Evolutionary conservation across 345 rosid genomes (phyloP), one percentile per base, ranked within the genome.

Genomic region (Populus alba): DNA sequence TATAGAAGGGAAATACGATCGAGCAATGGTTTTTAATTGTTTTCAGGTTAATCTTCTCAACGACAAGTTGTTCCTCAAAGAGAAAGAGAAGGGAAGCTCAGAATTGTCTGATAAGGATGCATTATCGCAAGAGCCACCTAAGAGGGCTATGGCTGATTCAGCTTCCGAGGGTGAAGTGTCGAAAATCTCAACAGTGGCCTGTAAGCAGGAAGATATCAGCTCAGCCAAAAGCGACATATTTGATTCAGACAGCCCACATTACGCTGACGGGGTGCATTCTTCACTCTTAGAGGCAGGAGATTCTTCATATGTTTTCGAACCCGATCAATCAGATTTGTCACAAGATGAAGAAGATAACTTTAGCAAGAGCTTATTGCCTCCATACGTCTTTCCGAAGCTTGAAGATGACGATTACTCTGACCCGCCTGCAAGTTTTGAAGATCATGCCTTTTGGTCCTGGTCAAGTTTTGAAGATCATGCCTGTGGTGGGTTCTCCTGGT

Each of bases 181-280:
- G 25, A 80, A 80, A 63, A 9, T 27, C 47, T 81, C 84, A 69
- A n/a, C 41, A 51, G 71, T 27, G 68, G 76, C 37, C 25, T 70
- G 76, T 66, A 78, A 78, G 68, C 85, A 75, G 70, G 85, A 82
- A 66, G 85, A 78, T 3, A 53, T 75, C 1, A 82, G 85, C 79
- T 78, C 85, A 1, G 77, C 79, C 4, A 82, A 72, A 70, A 82
- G 85, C 3, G 82, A 82, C 31, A 78, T 75, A 45, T 75, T 82
- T 29, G 85, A 82, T 71, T 78, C 85, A 12, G 85, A 82, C 31
- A 79, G 85, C 77, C 82, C 79, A 37, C 87, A 85, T 85, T 87
- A 83, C 80, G 73, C 85, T 2, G 88, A 86, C 37, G 89, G 89
- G 38, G 89, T 83, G 61, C 88, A 83, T 63, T 87, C 92, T 17